Evolutionary conservation across 768 basidiomycete species (phyloP).

Genomic region (Suillus americanus): DNA sequence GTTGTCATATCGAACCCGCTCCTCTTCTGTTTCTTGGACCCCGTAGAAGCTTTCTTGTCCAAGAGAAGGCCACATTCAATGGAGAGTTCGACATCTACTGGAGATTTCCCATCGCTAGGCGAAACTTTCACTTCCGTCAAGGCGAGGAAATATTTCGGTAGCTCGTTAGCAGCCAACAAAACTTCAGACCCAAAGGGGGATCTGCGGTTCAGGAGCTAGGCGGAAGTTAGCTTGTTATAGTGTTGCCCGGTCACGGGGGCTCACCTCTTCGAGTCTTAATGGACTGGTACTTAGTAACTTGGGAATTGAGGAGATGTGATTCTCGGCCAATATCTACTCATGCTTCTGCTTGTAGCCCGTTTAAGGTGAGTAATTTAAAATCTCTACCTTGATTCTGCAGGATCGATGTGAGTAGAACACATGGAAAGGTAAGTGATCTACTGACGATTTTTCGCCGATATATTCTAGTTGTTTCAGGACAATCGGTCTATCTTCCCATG

Average conservation of each 20-base stretch:
- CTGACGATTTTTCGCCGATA: constrained; percentile 92
- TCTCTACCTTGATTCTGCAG: constrained; percentile 25
- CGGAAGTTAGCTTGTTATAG: constrained; percentile 8
- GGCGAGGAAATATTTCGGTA: constrained; percentile 63
- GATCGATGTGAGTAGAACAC: constrained; percentile 1
- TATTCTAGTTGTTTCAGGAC: constrained; percentile 85
- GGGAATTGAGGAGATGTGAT: constrained; percentile 66
- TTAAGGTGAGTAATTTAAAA: not conserved
- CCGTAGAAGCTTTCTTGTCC: constrained; percentile 34
- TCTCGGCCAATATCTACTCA: constrained; percentile 68
- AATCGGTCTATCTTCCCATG: constrained; percentile 88
- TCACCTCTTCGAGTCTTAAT: constrained; percentile 62
- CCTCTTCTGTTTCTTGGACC: constrained; percentile 44
- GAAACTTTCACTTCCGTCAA: constrained; percentile 47
- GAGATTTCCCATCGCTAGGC: constrained; percentile 43
- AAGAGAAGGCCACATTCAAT: constrained; percentile 55
- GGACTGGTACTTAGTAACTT: constrained; percentile 57
- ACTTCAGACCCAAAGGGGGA: constrained; percentile 75
- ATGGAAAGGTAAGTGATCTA: constrained; percentile 5
- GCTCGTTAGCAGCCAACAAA: constrained; percentile 54
- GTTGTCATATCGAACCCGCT: constrained; percentile 60
- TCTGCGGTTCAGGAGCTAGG: constrained; percentile 70
- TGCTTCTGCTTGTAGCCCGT: constrained; percentile 4
- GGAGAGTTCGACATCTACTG: constrained; percentile 56
- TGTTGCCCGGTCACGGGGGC: not conserved